Conservation (phyloP, 345 rosid species). For the Eucalyptus cloeziana region DNA sequence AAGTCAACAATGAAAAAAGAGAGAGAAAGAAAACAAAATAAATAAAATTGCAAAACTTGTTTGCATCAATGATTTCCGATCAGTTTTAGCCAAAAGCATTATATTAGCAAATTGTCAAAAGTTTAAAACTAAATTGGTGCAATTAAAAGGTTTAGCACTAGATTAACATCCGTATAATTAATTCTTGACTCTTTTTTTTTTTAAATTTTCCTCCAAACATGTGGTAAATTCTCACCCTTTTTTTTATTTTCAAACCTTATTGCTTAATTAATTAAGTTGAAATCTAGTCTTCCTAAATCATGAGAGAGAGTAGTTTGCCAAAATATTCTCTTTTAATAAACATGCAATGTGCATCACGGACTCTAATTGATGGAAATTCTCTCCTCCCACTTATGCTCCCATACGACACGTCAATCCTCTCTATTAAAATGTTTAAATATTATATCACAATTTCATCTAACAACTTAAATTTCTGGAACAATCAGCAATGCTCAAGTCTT, state of each 20-base stretch:
- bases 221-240: not conserved
- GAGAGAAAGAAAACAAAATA: not conserved
- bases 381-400: not conserved
- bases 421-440: not conserved
- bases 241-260: not conserved
- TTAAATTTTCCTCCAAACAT: not conserved
- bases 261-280: not conserved
- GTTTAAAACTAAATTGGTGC: not conserved
- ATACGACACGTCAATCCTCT: not conserved
- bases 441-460: not conserved
- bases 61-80: accelerated
- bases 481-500: not conserved
- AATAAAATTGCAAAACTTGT: not conserved
- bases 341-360: not conserved
- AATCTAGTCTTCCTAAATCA: not conserved
- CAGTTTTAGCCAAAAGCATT: not conserved
- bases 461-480: not conserved
- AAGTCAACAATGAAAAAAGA: not conserved
- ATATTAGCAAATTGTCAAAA: not conserved
- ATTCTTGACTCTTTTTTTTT: not conserved
- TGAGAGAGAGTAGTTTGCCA: not conserved
- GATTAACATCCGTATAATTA: not conserved
- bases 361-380: not conserved
- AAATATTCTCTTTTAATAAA: not conserved
- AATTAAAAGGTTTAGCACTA: not conserved